Conservation (phyloP, 169 alveolate species). For the Plasmodium reichenowi region DNA sequence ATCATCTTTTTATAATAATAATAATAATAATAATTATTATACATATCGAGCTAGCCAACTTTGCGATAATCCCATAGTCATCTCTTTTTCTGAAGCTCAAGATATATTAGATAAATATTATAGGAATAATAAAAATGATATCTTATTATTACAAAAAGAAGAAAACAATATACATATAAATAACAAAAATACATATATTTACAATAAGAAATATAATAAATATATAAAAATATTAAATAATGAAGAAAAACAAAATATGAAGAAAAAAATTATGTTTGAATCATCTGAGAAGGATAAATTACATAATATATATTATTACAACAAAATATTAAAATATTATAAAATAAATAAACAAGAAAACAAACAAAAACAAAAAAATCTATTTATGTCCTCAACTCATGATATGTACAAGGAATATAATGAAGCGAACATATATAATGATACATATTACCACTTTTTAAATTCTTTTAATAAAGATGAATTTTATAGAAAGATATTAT, state of each 20-base stretch:
- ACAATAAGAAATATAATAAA: not conserved
- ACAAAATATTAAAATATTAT: conserved; percentile 16
- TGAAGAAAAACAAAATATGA: conserved; percentile 27
- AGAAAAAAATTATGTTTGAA: conserved; percentile 22
- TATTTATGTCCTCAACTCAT: not conserved
- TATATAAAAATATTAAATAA: conserved; percentile 3
- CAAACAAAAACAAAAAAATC: not conserved
- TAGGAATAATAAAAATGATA: not conserved
- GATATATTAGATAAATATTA: conserved; percentile 21
- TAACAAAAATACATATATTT: not conserved
- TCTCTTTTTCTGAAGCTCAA: conserved; percentile 50
- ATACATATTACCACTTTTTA: conserved; percentile 6
- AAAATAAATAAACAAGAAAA: not conserved
- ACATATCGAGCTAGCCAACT: not conserved
- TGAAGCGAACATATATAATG: too few relatives aligned
- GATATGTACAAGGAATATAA: too few relatives aligned
- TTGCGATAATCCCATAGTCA: conserved; percentile 15
- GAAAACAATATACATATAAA: not conserved
- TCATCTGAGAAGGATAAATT: not conserved
- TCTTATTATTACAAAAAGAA: not conserved
- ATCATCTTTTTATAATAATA: not conserved
- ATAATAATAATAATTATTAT: not conserved
- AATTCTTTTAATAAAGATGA: conserved; percentile 24
- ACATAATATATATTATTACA: conserved; percentile 36
- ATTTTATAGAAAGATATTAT: conserved; percentile 11